Base-by-base conservation (phyloP, 2,329 filamentous ascomycete species). In the Penicillium decumbens region DNA sequence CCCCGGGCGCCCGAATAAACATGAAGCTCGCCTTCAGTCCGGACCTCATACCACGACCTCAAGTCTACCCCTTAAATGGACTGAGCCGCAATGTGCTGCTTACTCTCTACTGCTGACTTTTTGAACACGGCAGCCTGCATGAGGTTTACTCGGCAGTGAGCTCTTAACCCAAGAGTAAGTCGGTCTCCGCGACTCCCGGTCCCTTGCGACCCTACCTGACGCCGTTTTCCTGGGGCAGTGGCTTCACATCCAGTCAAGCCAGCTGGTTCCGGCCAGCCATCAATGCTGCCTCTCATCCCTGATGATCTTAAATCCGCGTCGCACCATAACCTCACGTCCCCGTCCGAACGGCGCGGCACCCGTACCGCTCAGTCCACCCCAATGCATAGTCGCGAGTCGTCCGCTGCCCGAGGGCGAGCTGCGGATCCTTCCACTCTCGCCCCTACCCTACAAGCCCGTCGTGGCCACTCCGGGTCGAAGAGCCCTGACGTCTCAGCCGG, bases 341-440 rank as follows among this genome's bases (percentile, higher is more conserved):
- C 66, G 50, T 59, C 68, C 47, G 71, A 73, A 48, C 66, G 68
- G 41, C 58, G 69, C 49, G 63, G 63, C 25, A 63, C 65, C 29
- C 67, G 69, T 57, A 69, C 67, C 44, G 63, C 65, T 44, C 69
- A 67, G 42, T 65, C 68, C 12, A 65, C 67, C 43, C 64, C 64
- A 45, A 62, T 71, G 47, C 73, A 75, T 52, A 72, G 69, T 50
- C 69, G 73, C 56, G 73, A 76, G 58, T 60, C 70, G 35, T 76
- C 73, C 47, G 55, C 69, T 41, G 70, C 66, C 40, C 69, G 73
- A 66, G 73, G 73, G 49, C 66, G 73, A 63, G 59, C 63, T 40
- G 58, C 62, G 41, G 71, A 73, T 54, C 52, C 64, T 41, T 64
- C 68, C 52, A 59, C 64, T 23, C 60, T 69, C 49, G 58, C 65